Evolutionary conservation across 768 basidiomycete species (phyloP), one percentile per base, ranked within the genome.

Genomic region (Russula vinacea): DNA sequence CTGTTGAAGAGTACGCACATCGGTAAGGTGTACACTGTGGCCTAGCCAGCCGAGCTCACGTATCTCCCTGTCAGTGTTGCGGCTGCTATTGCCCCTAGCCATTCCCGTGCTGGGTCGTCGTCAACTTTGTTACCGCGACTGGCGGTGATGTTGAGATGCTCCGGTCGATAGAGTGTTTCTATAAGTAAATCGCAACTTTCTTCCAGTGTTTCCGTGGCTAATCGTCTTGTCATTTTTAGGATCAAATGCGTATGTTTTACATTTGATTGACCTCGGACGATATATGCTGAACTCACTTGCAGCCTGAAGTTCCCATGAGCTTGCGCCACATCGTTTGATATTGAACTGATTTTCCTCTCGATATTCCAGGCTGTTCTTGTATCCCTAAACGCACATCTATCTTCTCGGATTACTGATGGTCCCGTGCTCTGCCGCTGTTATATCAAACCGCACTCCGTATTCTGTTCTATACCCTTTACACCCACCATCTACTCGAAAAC

Each of bases 81-180:
- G 22, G 88, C 92, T 60, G 93, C 94, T 58, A 87, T 92, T 70
- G 88, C 92, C n/a, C 84, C 90, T 54, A 88, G 73, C 74, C 89
- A 92, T 73, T 83, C 87, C 45, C 87, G 93, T 58, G 89, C 93
- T 60, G 97, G 96, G 90, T 98, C 58, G 83, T 97, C 65, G 83
- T 99, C 72, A 98, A 96, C 75, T 94, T 98, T 70, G 95, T 98
- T 66, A 97, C 95, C 62, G 96, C 95, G 60, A 94, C 94, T 16
- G 94, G 95, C 35, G 95, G 94, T 47, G 96, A 98, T 74, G 95
- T 98, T 60, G 96, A 98, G 78, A 97, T 98, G 94, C 79, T 98
- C 67, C 85, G 96, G 72, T 92, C 91, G 70, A 98, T 98, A 81
- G 96, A 98, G 80, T 96, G 94, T 82, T 96, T 94, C 78, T 98